Conservation (phyloP, 805 yeast genomes). For the Myxozyma neotropica region DNA sequence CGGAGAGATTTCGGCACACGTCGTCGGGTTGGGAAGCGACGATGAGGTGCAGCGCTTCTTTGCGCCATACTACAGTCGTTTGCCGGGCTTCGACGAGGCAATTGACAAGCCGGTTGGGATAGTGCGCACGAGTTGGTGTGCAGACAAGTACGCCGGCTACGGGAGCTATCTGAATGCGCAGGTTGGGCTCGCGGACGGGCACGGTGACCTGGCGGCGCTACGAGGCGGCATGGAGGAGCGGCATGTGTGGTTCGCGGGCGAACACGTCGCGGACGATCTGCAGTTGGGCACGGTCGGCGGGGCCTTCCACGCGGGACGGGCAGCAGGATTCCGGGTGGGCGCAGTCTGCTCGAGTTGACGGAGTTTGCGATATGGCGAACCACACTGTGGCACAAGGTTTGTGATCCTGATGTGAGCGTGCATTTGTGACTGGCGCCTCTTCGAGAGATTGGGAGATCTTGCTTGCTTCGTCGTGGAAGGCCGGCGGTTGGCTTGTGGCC, state of each 20-base stretch:
- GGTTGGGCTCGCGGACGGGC: conserved; percentile 29
- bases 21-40: conserved; percentile 23
- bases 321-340: conserved; percentile 12
- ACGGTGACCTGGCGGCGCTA: conserved; percentile 35
- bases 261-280: conserved; percentile 34
- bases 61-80: conserved; percentile 33
- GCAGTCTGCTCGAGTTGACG: too few relatives aligned
- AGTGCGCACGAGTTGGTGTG: conserved; percentile 34
- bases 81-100: conserved; percentile 25
- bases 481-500: too few relatives aligned
- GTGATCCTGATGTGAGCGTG: conserved; percentile 2
- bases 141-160: conserved; percentile 39
- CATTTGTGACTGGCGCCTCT: not conserved
- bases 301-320: conserved; percentile 29
- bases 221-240: conserved; percentile 33
- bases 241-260: conserved; percentile 40
- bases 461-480: too few relatives aligned
- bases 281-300: conserved; percentile 34
- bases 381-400: not conserved
- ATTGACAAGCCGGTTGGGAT: conserved; percentile 7
- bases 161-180: conserved; percentile 39
- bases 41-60: conserved; percentile 33
- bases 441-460: too few relatives aligned
- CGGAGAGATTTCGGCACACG: conserved; percentile 34
- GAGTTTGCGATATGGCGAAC: too few relatives aligned